These are phyloP conservation scores for Eucalyptus caleyi DNA, from an alignment of 345 rosid genomes.

Conservation along the genomic window DNA sequence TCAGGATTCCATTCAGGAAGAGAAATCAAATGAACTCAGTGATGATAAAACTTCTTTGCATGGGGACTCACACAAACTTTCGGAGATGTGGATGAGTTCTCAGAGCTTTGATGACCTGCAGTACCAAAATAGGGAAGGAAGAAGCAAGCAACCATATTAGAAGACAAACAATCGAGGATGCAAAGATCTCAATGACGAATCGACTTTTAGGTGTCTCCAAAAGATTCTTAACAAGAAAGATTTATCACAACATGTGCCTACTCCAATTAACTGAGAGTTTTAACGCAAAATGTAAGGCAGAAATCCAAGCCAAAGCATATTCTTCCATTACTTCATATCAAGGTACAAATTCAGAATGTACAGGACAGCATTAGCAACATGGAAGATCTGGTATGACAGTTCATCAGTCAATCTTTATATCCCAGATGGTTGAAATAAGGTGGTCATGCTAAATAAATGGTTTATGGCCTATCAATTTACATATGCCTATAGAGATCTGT, in stretches of 20 bases:
- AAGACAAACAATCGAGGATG: background rate
- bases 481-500: background rate
- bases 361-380: background rate
- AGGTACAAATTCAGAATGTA: background rate
- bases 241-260: background rate
- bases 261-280: background rate
- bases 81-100: slow-evolving; percentile 59
- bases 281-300: background rate
- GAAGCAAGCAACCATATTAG: background rate
- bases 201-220: background rate
- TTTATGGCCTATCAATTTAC: background rate
- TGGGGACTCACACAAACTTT: slow-evolving; percentile 73
- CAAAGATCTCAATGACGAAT: background rate
- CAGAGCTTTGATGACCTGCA: slow-evolving; percentile 72
- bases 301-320: background rate
- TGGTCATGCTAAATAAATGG: background rate
- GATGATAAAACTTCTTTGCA: background rate
- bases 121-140: background rate
- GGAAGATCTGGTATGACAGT: background rate
- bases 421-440: background rate
- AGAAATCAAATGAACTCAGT: background rate
- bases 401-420: background rate
- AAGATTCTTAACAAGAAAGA: background rate
- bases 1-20: background rate
- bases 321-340: background rate